A percentile compares a stretch with the other conserved stretches of the same genome.
Conservation (phyloP, 768 basidiomycete species). For the Neoboletus brunneissimus region DNA sequence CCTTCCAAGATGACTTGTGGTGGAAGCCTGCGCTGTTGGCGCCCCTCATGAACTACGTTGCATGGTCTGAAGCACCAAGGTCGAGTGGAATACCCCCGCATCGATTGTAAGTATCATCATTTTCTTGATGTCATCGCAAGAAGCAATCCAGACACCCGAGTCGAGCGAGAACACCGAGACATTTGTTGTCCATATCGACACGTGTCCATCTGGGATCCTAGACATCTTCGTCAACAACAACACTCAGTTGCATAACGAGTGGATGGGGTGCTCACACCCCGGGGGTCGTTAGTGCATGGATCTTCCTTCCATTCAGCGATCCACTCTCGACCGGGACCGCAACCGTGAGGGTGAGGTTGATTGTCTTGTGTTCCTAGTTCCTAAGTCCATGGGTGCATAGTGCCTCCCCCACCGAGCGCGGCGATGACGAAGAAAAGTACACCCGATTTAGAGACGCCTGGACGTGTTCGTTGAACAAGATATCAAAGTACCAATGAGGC, state of each 20-base stretch:
- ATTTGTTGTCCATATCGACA: constrained; percentile 25
- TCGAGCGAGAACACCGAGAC: constrained; percentile 25
- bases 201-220: constrained; percentile 5
- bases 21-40: not conserved
- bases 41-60: constrained; percentile 12
- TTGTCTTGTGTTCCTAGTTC: not conserved
- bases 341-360: constrained; percentile 68
- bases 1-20: constrained; percentile 21
- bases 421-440: constrained; percentile 7
- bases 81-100: constrained; percentile 1
- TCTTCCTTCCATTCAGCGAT: constrained; percentile 65
- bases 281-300: constrained; percentile 56
- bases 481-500: constrained; percentile 68
- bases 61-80: not conserved
- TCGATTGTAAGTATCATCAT: constrained; percentile 13
- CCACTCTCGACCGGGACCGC: constrained; percentile 68
- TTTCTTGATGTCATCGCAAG: not conserved
- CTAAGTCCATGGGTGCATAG: not conserved
- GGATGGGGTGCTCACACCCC: constrained; percentile 54
- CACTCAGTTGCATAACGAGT: not conserved
- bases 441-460: constrained; percentile 51
- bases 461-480: constrained; percentile 56
- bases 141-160: not conserved
- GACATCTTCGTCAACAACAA: not conserved
- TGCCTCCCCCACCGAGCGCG: not conserved